Conservation (phyloP, 495 filamentous ascomycete species). For the Ramalina intermedia region DNA sequence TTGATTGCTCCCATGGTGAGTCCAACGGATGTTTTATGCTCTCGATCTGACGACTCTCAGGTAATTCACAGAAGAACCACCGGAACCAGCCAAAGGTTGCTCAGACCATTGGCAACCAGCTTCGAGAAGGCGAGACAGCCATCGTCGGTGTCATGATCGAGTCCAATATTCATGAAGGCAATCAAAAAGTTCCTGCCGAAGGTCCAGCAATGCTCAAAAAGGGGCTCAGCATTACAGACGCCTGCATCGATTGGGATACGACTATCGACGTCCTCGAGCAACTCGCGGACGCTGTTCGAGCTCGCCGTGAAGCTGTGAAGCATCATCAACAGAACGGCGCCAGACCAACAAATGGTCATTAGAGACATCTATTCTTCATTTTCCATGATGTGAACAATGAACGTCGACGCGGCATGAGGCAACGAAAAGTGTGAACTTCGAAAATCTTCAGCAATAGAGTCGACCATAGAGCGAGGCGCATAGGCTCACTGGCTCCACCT, state of each 20-base stretch:
- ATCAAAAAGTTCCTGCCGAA: constrained; percentile 83
- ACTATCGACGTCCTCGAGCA: constrained; percentile 68
- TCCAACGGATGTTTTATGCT: background rate
- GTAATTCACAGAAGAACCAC: constrained; percentile 93
- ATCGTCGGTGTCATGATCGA: constrained; percentile 99
- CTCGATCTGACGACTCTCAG: constrained; percentile 14
- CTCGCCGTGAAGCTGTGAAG: constrained; percentile 35
- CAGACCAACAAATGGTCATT: constrained; percentile 5
- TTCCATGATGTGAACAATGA: background rate
- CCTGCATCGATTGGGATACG: constrained; percentile 89
- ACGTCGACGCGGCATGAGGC: background rate
- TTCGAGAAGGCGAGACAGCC: constrained; percentile 63
- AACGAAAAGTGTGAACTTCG: background rate
- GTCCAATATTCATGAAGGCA: constrained; percentile 88
- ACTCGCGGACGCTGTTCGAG: constrained; percentile 69
- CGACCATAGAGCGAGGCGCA: too few species aligned
- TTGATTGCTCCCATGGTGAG: constrained; percentile 81
- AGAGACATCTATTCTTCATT: background rate
- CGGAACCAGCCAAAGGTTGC: constrained; percentile 96
- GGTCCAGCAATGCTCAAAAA: constrained; percentile 83
- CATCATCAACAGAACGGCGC: constrained; percentile 7
- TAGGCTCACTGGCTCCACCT: too few species aligned
- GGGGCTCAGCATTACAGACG: constrained; percentile 94
- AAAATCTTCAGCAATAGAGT: background rate
- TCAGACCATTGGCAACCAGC: constrained; percentile 64